Conservation (phyloP, 768 basidiomycete genomes). For the Boletus rubroflammeus region DNA sequence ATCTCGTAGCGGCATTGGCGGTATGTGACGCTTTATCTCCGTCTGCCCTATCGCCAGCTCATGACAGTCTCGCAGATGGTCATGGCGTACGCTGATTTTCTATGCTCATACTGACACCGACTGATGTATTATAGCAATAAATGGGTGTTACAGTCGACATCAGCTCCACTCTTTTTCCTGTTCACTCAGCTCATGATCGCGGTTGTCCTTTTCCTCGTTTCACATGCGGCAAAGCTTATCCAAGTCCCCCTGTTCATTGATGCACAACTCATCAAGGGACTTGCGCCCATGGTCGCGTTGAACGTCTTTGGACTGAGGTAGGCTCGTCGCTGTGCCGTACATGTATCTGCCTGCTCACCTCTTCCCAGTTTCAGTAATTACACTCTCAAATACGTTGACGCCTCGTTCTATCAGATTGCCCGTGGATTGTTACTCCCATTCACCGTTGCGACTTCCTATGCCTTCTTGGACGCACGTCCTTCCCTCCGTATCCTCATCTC, state of each 20-base stretch:
- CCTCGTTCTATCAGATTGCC: slow-evolving; percentile 94
- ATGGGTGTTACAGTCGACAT: slow-evolving; percentile 81
- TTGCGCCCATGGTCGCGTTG: slow-evolving; percentile 69
- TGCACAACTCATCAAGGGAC: slow-evolving; percentile 59
- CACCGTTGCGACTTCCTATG: slow-evolving; percentile 84
- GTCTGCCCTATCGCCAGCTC: not conserved
- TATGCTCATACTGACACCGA: slow-evolving; percentile 16
- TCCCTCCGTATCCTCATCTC: slow-evolving; percentile 70
- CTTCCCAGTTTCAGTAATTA: slow-evolving; percentile 77
- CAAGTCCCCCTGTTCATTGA: slow-evolving; percentile 68
- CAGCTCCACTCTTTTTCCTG: slow-evolving; percentile 82
- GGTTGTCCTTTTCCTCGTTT: slow-evolving; percentile 65
- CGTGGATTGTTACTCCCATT: slow-evolving; percentile 91
- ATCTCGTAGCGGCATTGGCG: slow-evolving; percentile 82
- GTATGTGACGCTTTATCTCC: slow-evolving; percentile 44
- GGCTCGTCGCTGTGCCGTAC: slow-evolving; percentile 1
- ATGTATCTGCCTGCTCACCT: not conserved
- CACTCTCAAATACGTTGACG: slow-evolving; percentile 90
- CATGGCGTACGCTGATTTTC: slow-evolving; percentile 60
- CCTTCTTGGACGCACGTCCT: slow-evolving; percentile 73
- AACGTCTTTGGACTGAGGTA: slow-evolving; percentile 85
- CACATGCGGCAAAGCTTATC: slow-evolving; percentile 59
- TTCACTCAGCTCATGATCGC: slow-evolving; percentile 79
- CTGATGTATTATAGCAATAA: slow-evolving; percentile 57
- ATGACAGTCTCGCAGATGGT: slow-evolving; percentile 61